These are phyloP conservation scores for Coelastrella sp. DNA, from an alignment of 139 green algal genomes.

Conservation along the genomic window DNA sequence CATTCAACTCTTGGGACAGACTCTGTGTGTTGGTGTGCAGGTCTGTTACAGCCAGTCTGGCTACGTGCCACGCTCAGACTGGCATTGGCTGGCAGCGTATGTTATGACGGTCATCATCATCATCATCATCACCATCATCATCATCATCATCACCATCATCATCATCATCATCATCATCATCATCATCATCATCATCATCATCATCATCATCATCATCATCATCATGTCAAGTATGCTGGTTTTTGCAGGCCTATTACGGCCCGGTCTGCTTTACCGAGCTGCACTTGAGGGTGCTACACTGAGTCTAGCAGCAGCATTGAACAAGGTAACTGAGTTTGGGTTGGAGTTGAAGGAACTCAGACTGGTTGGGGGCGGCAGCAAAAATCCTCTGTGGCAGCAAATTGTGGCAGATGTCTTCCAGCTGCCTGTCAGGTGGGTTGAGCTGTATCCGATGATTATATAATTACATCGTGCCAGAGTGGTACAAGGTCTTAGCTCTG, in stretches of 20 bases:
- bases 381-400: conserved; percentile 84
- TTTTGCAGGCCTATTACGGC: conserved; percentile 53
- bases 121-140: too few relatives aligned
- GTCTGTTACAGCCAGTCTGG: background rate
- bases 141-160: too few relatives aligned
- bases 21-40: background rate
- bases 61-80: too few relatives aligned
- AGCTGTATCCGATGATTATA: background rate
- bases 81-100: too few relatives aligned
- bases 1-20: background rate
- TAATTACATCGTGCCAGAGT: background rate
- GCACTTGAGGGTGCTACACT: conserved; percentile 89
- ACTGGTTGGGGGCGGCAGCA: conserved; percentile 86
- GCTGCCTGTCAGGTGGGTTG: conserved; percentile 58
- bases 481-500: too few relatives aligned
- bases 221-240: too few relatives aligned
- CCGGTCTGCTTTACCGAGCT: conserved; percentile 86
- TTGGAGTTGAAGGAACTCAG: conserved; percentile 63
- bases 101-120: too few relatives aligned
- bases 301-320: conserved; percentile 73
- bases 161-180: too few relatives aligned
- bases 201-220: too few relatives aligned
- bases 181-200: too few relatives aligned
- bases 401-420: conserved; percentile 87
- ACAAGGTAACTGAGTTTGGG: conserved; percentile 48